These are phyloP conservation scores for Ensete ventricosum DNA, from an alignment of 176 grass and related monocot species.

Conservation along the genomic window DNA sequence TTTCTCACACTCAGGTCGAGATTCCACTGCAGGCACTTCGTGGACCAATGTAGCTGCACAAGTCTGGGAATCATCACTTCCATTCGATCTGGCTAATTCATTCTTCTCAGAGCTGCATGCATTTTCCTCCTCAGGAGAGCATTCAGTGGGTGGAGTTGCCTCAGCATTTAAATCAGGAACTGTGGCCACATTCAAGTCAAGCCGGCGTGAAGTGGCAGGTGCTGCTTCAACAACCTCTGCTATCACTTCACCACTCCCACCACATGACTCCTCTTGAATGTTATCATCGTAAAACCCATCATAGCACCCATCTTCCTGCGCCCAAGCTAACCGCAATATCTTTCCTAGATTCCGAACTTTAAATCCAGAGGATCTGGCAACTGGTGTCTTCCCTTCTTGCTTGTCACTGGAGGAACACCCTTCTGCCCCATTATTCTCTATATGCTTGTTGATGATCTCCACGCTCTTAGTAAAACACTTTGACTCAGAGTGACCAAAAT, in stretches of 20 bases:
- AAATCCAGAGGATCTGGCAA: constrained; percentile 61
- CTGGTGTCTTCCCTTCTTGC: constrained; percentile 37
- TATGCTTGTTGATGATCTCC: constrained; percentile 43
- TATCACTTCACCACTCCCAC: constrained; percentile 42
- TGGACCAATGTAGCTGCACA: constrained; percentile 33
- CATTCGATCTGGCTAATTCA: constrained; percentile 43
- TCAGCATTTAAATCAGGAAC: constrained; percentile 80
- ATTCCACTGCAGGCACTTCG: constrained; percentile 54
- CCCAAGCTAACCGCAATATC: constrained; percentile 49
- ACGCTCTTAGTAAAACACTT: constrained; percentile 80
- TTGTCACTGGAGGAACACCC: constrained; percentile 23
- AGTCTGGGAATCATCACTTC: constrained; percentile 72
- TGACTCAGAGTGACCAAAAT: constrained; percentile 85
- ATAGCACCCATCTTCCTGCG: constrained; percentile 50
- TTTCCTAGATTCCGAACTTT: constrained; percentile 72
- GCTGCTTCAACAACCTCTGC: constrained; percentile 27
- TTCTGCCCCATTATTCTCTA: constrained; percentile 25
- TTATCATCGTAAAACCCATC: constrained; percentile 46
- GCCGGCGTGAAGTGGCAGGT: constrained; percentile 51
- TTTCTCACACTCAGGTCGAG: constrained; percentile 26
- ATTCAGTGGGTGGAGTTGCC: constrained; percentile 36
- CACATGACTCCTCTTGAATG: constrained; percentile 49
- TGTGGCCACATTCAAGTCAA: constrained; percentile 57
- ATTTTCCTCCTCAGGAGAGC: constrained; percentile 32
- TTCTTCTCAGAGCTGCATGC: constrained; percentile 37